Percentiles rank a stretch among this genome's conserved stretches.
phyloP scores from a whole-genome alignment of 768 basidiomycete genomes.

The Lactarius pseudohatsudake region DNA sequence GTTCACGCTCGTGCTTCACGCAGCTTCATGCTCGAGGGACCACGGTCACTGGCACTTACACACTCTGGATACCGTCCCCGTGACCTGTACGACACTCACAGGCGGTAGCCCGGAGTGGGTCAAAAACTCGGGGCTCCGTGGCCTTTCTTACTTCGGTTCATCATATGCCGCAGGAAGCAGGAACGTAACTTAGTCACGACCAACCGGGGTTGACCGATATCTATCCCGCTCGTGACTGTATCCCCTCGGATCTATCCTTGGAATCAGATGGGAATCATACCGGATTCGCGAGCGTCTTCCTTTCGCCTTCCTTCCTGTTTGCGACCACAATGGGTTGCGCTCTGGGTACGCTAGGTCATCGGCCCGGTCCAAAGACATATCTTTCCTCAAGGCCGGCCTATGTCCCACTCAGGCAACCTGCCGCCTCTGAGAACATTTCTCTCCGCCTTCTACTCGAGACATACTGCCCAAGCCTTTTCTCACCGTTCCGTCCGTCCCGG shows the following conservation, averaged over 20 bases:
- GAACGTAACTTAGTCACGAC: not conserved
- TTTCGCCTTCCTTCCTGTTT: not conserved
- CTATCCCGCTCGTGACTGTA: not conserved
- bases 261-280: not conserved
- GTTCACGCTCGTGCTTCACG: not conserved
- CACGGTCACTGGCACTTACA: not conserved
- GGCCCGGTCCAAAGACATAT: slow-evolving; percentile 20
- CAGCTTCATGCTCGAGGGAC: not conserved
- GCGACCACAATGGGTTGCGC: slow-evolving; percentile 4
- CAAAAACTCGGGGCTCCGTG: not conserved
- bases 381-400: slow-evolving; percentile 30
- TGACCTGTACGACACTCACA: not conserved
- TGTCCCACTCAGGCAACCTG: slow-evolving; percentile 27
- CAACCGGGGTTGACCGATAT: not conserved
- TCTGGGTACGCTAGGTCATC: not conserved
- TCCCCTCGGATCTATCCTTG: not conserved
- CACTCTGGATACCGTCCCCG: not conserved
- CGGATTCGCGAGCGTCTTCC: not conserved
- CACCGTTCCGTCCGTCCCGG: slow-evolving; percentile 35
- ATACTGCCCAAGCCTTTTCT: slow-evolving; percentile 34
- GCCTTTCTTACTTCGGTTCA: not conserved
- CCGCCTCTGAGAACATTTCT: slow-evolving; percentile 14
- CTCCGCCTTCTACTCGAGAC: slow-evolving; percentile 32
- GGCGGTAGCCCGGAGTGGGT: not conserved
- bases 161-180: not conserved